Base-by-base conservation (phyloP, 352 stramenopile species). In the Discostella stelligera region DNA sequence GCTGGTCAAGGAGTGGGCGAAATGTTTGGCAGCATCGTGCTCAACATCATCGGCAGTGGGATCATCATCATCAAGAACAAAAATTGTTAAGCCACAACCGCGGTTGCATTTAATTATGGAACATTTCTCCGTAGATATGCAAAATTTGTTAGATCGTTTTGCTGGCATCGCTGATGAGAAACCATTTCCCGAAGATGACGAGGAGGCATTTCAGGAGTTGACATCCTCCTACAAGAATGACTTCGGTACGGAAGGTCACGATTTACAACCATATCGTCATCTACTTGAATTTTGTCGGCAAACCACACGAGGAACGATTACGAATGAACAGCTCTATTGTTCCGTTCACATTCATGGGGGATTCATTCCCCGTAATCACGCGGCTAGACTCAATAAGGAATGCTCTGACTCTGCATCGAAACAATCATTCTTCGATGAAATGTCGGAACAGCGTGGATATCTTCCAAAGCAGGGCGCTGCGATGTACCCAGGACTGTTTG, bases 91-190 rank as follows among this genome's bases (percentile, higher is more conserved):
- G 56, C 65, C 27, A 20, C 16, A 16, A 30, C 53, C 70, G 0
- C 68, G 69, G 14, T 41, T 91, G 21, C 85, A 89, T 82, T 65
- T 91, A 0, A 80, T 91, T 48, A 77, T 90, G 66, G 85, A 91
- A 58, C 85, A 91, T 69, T 90, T 91, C 74, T 86, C 72, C 21
- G 79, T 90, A 32, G 83, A 91, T 68, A 82, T 91, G 71, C 79
- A 91, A 62, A 21, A 49, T n/a, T 56, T 88, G 13, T 56, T 89
- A 20, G 67, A 89, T 52, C 50, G 74, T 7, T 89, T 87, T 69
- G 21, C 49, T 3, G 52, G 9, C 20, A 63, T 64, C 7, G 20
- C 41, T 3, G 18, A 32, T 21, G 32, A 55, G 50, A 16, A 39
- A 20, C 13, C 14, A 6, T 56, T 61, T 30, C n/a, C 62, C 11